A percentile compares a stretch with the other conserved stretches of the same genome.
phyloP scores from a whole-genome alignment of 1,139 yeast species.

The Spencermartinsiella ligniputridi region DNA sequence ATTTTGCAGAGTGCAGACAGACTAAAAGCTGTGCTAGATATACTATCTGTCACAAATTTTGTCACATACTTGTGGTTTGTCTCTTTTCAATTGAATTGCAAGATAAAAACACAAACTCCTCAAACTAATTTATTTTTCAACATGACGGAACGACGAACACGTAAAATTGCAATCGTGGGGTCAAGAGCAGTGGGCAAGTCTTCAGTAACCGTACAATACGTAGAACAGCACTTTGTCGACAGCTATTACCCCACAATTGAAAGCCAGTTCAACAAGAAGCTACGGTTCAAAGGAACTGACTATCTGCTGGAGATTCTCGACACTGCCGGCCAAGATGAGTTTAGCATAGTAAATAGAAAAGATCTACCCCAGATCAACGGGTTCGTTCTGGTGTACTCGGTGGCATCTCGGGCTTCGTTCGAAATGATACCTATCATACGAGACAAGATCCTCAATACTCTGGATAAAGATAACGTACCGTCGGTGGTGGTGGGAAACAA shows the following conservation, averaged over 20 bases:
- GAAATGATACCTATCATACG: slow-evolving; percentile 72
- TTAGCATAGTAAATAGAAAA: slow-evolving; percentile 73
- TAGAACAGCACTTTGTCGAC: slow-evolving; percentile 84
- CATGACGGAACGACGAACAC: neutral
- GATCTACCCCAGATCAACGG: slow-evolving; percentile 83
- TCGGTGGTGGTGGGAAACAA: slow-evolving; percentile 83
- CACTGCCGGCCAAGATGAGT: slow-evolving; percentile 88
- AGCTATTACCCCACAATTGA: slow-evolving; percentile 89
- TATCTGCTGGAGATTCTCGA: slow-evolving; percentile 71
- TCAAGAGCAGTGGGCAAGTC: slow-evolving; percentile 84
- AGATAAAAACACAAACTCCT: too few relatives aligned
- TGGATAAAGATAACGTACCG: slow-evolving; percentile 57
- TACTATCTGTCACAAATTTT: too few relatives aligned
- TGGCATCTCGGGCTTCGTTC: slow-evolving; percentile 73
- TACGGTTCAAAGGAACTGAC: slow-evolving; percentile 67
- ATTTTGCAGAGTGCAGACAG: too few relatives aligned
- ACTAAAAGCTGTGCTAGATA: too few relatives aligned
- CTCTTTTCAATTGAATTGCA: too few relatives aligned
- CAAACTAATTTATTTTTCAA: too few relatives aligned
- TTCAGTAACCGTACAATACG: slow-evolving; percentile 80
- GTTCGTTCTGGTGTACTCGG: slow-evolving; percentile 74
- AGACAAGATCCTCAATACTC: slow-evolving; percentile 73
- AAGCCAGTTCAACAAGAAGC: slow-evolving; percentile 72
- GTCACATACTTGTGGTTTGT: too few relatives aligned
- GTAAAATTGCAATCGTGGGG: slow-evolving; percentile 80